A percentile compares a stretch with the other conserved stretches of the same genome.
Evolutionary conservation across 108 stramenopile species (phyloP).

Genomic region (Stephanodiscus triporus): DNA sequence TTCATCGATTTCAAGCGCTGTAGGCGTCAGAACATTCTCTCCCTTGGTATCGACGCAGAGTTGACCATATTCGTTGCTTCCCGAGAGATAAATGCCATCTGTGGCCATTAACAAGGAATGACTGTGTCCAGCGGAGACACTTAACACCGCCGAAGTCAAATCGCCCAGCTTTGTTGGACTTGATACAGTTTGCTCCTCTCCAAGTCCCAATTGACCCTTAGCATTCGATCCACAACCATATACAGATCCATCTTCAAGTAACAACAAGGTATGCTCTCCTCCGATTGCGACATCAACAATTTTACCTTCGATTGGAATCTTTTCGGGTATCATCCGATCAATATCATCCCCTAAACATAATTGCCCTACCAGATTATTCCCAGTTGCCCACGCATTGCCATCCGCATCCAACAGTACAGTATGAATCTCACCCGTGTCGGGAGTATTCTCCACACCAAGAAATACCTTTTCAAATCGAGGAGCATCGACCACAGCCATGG

Average conservation of each 20-base stretch:
- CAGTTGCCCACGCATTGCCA: conserved; percentile 29
- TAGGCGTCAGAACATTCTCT: conserved; percentile 11
- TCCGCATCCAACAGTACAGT: conserved; percentile 31
- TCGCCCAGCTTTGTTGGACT: conserved; percentile 14
- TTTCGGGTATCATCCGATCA: conserved; percentile 24
- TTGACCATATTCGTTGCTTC: conserved; percentile 49
- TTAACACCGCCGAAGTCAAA: conserved; percentile 10
- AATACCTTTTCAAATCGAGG: conserved; percentile 35
- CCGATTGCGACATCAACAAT: conserved; percentile 46
- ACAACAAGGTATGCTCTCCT: conserved; percentile 50
- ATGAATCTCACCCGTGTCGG: conserved; percentile 28
- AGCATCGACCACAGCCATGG: conserved; percentile 4
- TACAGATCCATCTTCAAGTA: conserved; percentile 41
- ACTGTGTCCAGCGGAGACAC: conserved; percentile 41
- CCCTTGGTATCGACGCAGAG: conserved; percentile 37
- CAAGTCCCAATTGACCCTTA: conserved; percentile 51
- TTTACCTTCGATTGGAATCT: conserved; percentile 27
- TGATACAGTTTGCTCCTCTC: conserved; percentile 7
- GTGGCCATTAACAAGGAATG: conserved; percentile 37
- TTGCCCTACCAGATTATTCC: conserved; percentile 34
- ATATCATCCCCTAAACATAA: conserved; percentile 39
- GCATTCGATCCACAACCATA: conserved; percentile 52
- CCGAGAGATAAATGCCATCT: conserved; percentile 43
- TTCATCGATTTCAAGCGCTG: conserved; percentile 11
- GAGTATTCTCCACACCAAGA: conserved; percentile 26